Evolutionary conservation across 768 basidiomycete genomes (phyloP).

Genomic region (Leccinum barrowsii): DNA sequence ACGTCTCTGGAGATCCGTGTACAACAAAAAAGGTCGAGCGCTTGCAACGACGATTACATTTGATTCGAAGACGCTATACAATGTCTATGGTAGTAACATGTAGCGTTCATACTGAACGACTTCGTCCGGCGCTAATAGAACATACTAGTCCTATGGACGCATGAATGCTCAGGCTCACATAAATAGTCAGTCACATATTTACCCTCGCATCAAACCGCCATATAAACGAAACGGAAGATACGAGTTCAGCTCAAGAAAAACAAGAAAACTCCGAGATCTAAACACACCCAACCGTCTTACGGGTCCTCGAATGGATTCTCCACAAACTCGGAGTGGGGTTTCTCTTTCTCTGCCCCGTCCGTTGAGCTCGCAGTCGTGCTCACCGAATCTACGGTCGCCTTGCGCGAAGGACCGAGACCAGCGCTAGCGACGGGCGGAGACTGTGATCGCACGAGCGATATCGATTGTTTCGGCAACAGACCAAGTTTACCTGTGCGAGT

Average conservation of each 20-base stretch:
- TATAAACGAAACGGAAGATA: too few species aligned
- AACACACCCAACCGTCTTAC: neutral
- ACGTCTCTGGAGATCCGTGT: neutral
- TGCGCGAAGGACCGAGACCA: constrained; percentile 1
- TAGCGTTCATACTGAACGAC: neutral
- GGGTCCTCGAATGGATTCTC: constrained; percentile 73
- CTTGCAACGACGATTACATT: neutral
- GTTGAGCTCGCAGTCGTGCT: constrained; percentile 22
- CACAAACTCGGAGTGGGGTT: constrained; percentile 54
- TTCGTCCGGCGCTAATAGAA: neutral
- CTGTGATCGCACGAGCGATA: constrained; percentile 45
- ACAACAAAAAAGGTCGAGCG: neutral
- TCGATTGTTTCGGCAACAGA: constrained; percentile 70
- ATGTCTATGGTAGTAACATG: neutral
- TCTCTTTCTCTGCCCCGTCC: constrained; percentile 55
- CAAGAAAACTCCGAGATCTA: neutral
- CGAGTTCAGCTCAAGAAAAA: too few species aligned
- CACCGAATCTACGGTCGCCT: constrained; percentile 10
- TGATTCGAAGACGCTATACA: neutral
- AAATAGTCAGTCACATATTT: neutral
- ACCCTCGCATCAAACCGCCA: too few species aligned
- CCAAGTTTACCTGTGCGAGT: constrained; percentile 55
- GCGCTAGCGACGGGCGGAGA: constrained; percentile 24
- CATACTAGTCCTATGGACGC: neutral
- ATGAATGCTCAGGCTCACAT: neutral